Percentiles rank a stretch among this genome's conserved stretches.
phyloP scores from a whole-genome alignment of 2,329 filamentous ascomycete genomes.

The Cryoendolithus antarcticus region DNA sequence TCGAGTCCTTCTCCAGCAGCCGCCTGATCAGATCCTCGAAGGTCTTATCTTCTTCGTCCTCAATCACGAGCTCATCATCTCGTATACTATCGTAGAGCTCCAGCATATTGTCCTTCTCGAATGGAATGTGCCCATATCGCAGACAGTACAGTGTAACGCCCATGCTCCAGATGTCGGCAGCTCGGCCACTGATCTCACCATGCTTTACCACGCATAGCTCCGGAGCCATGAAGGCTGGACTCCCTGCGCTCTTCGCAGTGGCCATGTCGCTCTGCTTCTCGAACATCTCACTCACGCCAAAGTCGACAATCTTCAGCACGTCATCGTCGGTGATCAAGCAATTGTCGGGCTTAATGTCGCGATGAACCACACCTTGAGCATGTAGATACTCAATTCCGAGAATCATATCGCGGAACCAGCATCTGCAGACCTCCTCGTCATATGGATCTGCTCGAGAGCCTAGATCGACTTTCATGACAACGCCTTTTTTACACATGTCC shows the following conservation, averaged over 20 bases:
- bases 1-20: conserved; percentile 74
- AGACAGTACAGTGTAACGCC: conserved; percentile 89
- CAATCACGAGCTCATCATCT: conserved; percentile 51
- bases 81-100: conserved; percentile 87
- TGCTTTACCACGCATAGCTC: conserved; percentile 82
- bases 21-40: conserved; percentile 63
- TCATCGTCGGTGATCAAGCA: conserved; percentile 80
- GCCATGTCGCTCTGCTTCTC: conserved; percentile 78
- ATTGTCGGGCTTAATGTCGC: conserved; percentile 97
- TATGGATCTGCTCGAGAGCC: conserved; percentile 74
- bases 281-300: conserved; percentile 99
- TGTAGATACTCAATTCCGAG: conserved; percentile 93
- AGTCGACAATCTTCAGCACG: conserved; percentile 90
- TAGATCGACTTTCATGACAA: conserved; percentile 91
- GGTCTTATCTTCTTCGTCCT: conserved; percentile 49
- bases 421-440: conserved; percentile 65
- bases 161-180: conserved; percentile 98
- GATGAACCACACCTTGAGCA: conserved; percentile 84
- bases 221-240: conserved; percentile 85
- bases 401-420: conserved; percentile 91
- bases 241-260: conserved; percentile 85
- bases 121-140: conserved; percentile 77
- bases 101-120: conserved; percentile 64
- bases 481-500: conserved; percentile 97
- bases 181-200: conserved; percentile 74